Conservation (phyloP, 352 stramenopile species). For the Plasmopara muralis region DNA sequence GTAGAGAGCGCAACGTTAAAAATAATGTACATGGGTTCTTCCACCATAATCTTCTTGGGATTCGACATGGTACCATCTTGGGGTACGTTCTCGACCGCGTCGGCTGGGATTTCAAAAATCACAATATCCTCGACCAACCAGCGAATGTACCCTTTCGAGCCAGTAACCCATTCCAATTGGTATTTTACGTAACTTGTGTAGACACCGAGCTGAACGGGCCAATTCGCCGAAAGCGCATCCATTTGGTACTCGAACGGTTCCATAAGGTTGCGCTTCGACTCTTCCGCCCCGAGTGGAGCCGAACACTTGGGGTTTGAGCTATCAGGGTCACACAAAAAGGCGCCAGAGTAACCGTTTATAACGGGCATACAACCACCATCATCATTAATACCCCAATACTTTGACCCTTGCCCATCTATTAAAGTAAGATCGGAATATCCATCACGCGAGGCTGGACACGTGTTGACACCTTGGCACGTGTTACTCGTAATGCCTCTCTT, state of each 20-base stretch:
- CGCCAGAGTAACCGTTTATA: constrained; percentile 44
- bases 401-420: not conserved
- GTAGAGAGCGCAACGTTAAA: constrained; percentile 59
- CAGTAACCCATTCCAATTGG: constrained; percentile 57
- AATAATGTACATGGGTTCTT: constrained; percentile 66
- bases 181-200: constrained; percentile 36
- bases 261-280: constrained; percentile 35
- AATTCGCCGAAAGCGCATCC: constrained; percentile 38
- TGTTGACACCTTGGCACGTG: constrained; percentile 35
- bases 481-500: constrained; percentile 40
- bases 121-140: constrained; percentile 43
- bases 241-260: constrained; percentile 50
- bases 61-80: constrained; percentile 18
- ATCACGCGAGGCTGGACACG: constrained; percentile 43
- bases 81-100: constrained; percentile 33
- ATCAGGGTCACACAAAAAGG: constrained; percentile 42
- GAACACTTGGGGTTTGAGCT: constrained; percentile 35
- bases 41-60: constrained; percentile 23
- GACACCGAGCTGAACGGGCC: too few relatives aligned
- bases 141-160: constrained; percentile 37
- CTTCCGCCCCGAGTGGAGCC: constrained; percentile 12
- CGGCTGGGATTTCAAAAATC: constrained; percentile 53
- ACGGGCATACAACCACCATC: constrained; percentile 40
- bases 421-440: constrained; percentile 16
- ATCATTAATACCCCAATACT: constrained; percentile 55